These are phyloP conservation scores for Selaginella moellendorffii DNA, from an alignment of 75 land plant species.

Conservation along the genomic window DNA sequence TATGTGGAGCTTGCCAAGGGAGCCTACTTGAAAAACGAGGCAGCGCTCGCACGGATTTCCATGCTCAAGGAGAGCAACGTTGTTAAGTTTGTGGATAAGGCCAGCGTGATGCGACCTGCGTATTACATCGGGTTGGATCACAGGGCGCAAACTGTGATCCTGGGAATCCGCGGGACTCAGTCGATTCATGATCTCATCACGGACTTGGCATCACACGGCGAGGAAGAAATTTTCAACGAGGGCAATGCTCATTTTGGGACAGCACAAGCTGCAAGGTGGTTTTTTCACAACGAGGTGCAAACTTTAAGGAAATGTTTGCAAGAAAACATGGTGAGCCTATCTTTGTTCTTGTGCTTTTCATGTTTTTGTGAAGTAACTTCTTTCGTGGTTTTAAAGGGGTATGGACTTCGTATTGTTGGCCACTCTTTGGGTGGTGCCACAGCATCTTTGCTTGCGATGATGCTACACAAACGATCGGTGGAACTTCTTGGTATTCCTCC, in stretches of 20 bases:
- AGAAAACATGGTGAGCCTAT: constrained; percentile 37
- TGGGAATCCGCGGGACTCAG: constrained; percentile 89
- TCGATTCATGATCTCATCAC: constrained; percentile 78
- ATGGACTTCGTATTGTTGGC: constrained; percentile 71
- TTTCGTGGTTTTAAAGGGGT: constrained; percentile 32
- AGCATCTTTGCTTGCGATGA: constrained; percentile 72
- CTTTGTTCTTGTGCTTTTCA: neutral
- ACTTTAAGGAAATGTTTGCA: constrained; percentile 52
- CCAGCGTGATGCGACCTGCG: constrained; percentile 79
- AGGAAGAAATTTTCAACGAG: constrained; percentile 48
- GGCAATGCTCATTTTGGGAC: constrained; percentile 80
- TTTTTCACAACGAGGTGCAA: constrained; percentile 49
- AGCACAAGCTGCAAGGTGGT: constrained; percentile 83
- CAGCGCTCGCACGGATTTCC: constrained; percentile 51
- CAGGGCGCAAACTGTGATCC: constrained; percentile 47
- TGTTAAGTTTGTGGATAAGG: constrained; percentile 59
- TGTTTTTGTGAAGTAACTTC: neutral
- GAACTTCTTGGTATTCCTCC: constrained; percentile 64
- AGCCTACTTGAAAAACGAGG: constrained; percentile 42
- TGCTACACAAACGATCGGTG: constrained; percentile 44
- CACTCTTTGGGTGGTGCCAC: constrained; percentile 94
- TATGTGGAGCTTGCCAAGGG: constrained; percentile 73
- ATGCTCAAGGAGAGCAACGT: constrained; percentile 79
- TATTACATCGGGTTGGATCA: constrained; percentile 69
- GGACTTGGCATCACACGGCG: constrained; percentile 50